A percentile compares a stretch with the other conserved stretches of the same genome.
Evolutionary conservation across 805 yeast species (phyloP).

Genomic region (Suhomyces sp.): DNA sequence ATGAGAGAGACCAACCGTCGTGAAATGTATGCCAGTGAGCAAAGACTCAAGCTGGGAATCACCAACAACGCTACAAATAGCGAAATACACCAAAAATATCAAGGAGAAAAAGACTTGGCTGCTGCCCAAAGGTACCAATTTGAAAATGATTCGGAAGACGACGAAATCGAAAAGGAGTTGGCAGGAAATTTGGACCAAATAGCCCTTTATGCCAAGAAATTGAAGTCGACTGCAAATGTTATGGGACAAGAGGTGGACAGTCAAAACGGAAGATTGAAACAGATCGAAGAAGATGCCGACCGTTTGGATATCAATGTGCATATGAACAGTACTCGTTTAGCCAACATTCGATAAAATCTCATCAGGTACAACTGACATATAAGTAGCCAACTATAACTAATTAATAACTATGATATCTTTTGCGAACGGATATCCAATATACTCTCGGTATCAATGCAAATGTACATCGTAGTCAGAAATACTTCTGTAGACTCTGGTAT

Average conservation of each 20-base stretch:
- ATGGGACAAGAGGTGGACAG: constrained; percentile 74
- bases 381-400: not conserved
- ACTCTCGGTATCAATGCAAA: not conserved
- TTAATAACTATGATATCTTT: not conserved
- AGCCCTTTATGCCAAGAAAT: constrained; percentile 60
- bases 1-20: constrained; percentile 59
- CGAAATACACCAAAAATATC: constrained; percentile 45
- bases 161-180: constrained; percentile 84
- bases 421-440: not conserved
- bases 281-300: constrained; percentile 82
- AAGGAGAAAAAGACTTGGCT: constrained; percentile 49
- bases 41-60: constrained; percentile 63
- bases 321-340: constrained; percentile 66
- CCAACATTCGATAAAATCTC: constrained; percentile 42
- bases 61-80: constrained; percentile 36
- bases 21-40: constrained; percentile 61
- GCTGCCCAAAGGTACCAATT: constrained; percentile 73
- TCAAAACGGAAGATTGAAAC: constrained; percentile 71
- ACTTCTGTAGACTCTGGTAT: not conserved
- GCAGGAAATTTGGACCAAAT: constrained; percentile 81
- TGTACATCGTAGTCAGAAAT: not conserved
- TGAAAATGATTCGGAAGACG: constrained; percentile 91
- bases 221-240: constrained; percentile 68
- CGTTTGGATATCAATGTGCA: constrained; percentile 80
- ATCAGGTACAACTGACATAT: not conserved